Evolutionary conservation across 371 early-diverging fungal genomes (phyloP).

Genomic region (Mucor indicus): DNA sequence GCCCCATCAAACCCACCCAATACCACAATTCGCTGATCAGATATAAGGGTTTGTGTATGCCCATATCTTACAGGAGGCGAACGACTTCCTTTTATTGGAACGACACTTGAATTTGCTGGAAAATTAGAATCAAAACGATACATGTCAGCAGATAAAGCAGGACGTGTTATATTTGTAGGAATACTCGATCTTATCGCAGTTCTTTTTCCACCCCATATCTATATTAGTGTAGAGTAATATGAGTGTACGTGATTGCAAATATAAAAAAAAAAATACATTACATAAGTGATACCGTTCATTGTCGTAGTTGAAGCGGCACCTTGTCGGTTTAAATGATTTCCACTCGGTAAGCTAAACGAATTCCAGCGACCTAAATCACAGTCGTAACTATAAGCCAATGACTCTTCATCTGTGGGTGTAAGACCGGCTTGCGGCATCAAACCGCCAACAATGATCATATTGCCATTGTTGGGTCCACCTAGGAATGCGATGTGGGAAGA

Average conservation of each 20-base stretch:
- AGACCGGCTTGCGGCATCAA: slow-evolving; percentile 22
- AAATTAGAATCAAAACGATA: slow-evolving; percentile 30
- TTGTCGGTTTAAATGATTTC: slow-evolving; percentile 30
- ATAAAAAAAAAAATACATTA: slow-evolving; percentile 11
- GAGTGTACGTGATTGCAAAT: no score
- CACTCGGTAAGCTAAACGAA: slow-evolving; percentile 29
- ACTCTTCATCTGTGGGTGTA: slow-evolving; percentile 17
- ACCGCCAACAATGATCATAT: slow-evolving; percentile 41
- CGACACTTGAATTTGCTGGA: slow-evolving; percentile 25
- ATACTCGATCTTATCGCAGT: slow-evolving; percentile 2
- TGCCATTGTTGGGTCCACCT: slow-evolving; percentile 22
- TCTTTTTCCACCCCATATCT: slow-evolving; percentile 47
- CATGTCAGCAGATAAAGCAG: slow-evolving; percentile 18
- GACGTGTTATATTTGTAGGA: neutral
- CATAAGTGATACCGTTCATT: slow-evolving; percentile 33
- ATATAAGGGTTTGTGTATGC: slow-evolving; percentile 38
- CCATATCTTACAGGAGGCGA: slow-evolving; percentile 31
- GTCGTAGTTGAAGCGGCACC: slow-evolving; percentile 31
- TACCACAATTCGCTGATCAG: slow-evolving; percentile 27
- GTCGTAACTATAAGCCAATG: slow-evolving; percentile 34
- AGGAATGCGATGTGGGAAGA: slow-evolving; percentile 37
- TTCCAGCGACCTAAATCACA: slow-evolving; percentile 35
- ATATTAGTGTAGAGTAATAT: no score
- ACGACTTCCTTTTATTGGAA: neutral
- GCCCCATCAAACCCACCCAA: slow-evolving; percentile 43